A percentile compares a stretch with the other conserved stretches of the same genome.
phyloP scores from a whole-genome alignment of 208 protist genomes.

The Balamuthia mandrillaris region DNA sequence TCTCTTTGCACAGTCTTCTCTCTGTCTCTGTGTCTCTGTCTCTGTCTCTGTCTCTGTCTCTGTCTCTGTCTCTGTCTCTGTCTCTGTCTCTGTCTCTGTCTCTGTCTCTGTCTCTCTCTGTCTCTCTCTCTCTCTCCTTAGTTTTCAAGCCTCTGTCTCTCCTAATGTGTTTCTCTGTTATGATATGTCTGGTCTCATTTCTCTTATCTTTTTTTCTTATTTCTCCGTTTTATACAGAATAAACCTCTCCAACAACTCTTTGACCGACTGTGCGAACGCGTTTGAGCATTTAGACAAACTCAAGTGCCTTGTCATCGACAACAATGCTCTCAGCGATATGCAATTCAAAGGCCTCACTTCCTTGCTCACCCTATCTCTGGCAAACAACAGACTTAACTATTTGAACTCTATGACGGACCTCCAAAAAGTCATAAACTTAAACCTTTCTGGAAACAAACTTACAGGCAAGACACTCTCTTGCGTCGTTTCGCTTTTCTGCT shows the following conservation, averaged over 20 bases:
- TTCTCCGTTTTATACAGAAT: neutral
- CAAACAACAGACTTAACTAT: neutral
- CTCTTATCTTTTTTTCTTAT: no score
- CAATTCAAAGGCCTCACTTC: neutral
- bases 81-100: no score
- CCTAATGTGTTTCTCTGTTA: no score
- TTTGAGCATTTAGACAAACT: neutral
- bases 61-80: no score
- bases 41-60: no score
- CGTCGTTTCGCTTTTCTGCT: neutral
- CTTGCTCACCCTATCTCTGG: neutral
- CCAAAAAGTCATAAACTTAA: neutral
- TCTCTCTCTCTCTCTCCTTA: no score
- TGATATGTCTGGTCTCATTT: no score
- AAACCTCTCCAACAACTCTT: neutral
- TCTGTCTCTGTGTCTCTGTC: no score
- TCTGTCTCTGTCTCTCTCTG: no score
- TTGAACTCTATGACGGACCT: neutral
- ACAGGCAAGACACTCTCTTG: neutral
- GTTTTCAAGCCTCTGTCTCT: no score
- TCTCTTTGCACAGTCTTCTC: no score
- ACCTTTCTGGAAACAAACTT: neutral
- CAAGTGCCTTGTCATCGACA: neutral
- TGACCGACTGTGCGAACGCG: neutral
- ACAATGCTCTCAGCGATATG: neutral